Percentiles rank a stretch among this genome's conserved stretches.
Conservation (phyloP, 2,329 filamentous ascomycete genomes). For the Clonostachys rosea region DNA sequence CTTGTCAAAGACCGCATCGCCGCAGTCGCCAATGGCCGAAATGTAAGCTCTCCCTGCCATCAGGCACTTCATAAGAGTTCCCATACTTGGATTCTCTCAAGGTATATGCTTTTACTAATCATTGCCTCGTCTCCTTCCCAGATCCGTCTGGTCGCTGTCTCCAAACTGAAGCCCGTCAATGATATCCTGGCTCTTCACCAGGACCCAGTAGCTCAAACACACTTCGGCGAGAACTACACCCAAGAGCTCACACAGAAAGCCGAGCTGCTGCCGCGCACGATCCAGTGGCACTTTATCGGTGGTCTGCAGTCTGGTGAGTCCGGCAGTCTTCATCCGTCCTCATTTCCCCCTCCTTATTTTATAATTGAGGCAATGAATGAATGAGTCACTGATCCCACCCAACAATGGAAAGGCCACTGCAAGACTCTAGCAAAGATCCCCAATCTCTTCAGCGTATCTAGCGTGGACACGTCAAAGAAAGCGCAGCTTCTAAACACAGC, state of each 20-base stretch:
- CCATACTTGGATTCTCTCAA: neutral
- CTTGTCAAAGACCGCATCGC: slow-evolving; percentile 54
- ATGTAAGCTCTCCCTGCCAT: slow-evolving; percentile 28
- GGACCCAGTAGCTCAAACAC: slow-evolving; percentile 51
- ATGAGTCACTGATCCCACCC: neutral
- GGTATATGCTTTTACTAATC: neutral
- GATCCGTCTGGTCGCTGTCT: slow-evolving; percentile 89
- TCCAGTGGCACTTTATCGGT: slow-evolving; percentile 96
- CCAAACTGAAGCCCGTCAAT: slow-evolving; percentile 89
- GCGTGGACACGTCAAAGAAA: slow-evolving; percentile 85
- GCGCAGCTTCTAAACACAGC: slow-evolving; percentile 76
- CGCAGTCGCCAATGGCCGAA: slow-evolving; percentile 45
- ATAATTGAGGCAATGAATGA: too few relatives aligned
- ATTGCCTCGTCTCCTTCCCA: slow-evolving; percentile 19
- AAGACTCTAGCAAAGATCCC: slow-evolving; percentile 79
- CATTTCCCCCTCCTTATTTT: neutral
- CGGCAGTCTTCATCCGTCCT: neutral
- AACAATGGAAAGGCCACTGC: slow-evolving; percentile 68
- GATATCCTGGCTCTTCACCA: slow-evolving; percentile 84
- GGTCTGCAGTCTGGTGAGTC: slow-evolving; percentile 71
- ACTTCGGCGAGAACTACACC: slow-evolving; percentile 97
- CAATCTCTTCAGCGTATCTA: slow-evolving; percentile 89
- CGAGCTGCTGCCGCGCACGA: slow-evolving; percentile 65
- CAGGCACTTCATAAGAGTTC: too few relatives aligned
- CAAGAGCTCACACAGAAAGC: slow-evolving; percentile 89